These are phyloP conservation scores for Paraglomus occultum DNA, from an alignment of 192 early-diverging fungal species.

Conservation along the genomic window DNA sequence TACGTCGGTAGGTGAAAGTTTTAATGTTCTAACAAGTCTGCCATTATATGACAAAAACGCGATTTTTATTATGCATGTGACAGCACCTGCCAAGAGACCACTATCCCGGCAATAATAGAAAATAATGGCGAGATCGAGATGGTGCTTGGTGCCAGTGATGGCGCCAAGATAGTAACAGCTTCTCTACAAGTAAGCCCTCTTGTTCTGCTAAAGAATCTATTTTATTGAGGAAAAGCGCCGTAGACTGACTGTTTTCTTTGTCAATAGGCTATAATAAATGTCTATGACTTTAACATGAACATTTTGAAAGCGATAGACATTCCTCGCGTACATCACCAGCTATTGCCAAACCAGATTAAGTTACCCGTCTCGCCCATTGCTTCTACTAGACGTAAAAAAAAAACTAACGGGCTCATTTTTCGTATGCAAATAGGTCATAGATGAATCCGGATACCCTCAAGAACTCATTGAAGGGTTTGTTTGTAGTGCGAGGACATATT, in stretches of 20 bases:
- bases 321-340: conserved; percentile 87
- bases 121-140: conserved; percentile 64
- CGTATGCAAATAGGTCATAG: not conserved
- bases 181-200: conserved; percentile 50
- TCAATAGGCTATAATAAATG: conserved; percentile 66
- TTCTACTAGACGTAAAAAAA: conserved; percentile 39
- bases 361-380: conserved; percentile 26
- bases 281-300: conserved; percentile 68
- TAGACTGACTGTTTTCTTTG: no score
- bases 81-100: conserved; percentile 81
- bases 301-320: conserved; percentile 66
- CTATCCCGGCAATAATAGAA: conserved; percentile 71
- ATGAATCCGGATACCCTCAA: conserved; percentile 36
- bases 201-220: conserved; percentile 14
- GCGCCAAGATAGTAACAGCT: conserved; percentile 77
- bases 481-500: conserved; percentile 36
- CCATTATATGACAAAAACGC: not conserved
- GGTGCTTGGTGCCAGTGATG: conserved; percentile 85
- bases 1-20: conserved; percentile 51
- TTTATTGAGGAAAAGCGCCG: not conserved
- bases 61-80: conserved; percentile 19
- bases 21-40: not conserved
- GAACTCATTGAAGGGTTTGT: conserved; percentile 36
- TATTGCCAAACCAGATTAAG: conserved; percentile 67
- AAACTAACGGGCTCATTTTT: no score